phyloP scores from a whole-genome alignment of 2,329 filamentous ascomycete genomes.

The Epicoccum nigrum region DNA sequence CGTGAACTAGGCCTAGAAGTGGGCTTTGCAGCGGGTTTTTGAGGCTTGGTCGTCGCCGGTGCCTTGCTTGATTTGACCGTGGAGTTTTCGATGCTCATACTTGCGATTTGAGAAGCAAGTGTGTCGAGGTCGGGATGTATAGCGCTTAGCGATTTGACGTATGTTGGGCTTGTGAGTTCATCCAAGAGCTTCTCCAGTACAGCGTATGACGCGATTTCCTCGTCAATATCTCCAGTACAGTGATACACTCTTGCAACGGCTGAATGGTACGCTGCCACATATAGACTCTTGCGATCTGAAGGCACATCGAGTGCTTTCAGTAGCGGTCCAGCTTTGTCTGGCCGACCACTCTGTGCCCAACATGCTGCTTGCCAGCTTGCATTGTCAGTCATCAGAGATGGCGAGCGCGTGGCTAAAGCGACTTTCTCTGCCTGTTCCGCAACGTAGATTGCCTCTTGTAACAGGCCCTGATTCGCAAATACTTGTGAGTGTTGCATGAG shows the following conservation, averaged over 20 bases:
- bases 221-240: slow-evolving; percentile 53
- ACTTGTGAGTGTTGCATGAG: slow-evolving; percentile 76
- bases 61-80: slow-evolving; percentile 14
- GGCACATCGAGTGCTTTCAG: slow-evolving; percentile 58
- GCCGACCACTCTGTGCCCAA: slow-evolving; percentile 57
- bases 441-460: slow-evolving; percentile 87
- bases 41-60: slow-evolving; percentile 26
- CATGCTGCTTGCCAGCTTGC: slow-evolving; percentile 54
- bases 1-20: slow-evolving; percentile 14
- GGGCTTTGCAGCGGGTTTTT: slow-evolving; percentile 30
- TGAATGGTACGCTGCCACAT: slow-evolving; percentile 60
- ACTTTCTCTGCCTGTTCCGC: slow-evolving; percentile 82
- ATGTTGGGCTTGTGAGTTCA: slow-evolving; percentile 47
- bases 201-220: slow-evolving; percentile 58
- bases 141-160: slow-evolving; percentile 36
- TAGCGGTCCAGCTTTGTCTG: slow-evolving; percentile 57
- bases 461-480: slow-evolving; percentile 83
- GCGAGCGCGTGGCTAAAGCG: slow-evolving; percentile 69
- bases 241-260: slow-evolving; percentile 58
- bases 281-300: slow-evolving; percentile 52
- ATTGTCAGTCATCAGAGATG: slow-evolving; percentile 58
- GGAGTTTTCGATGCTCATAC: slow-evolving; percentile 44
- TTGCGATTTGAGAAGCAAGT: slow-evolving; percentile 52
- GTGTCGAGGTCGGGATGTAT: slow-evolving; percentile 37
- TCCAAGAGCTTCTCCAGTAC: slow-evolving; percentile 55